Percentiles rank a stretch among this genome's conserved stretches.
Conservation (phyloP, 75 land plant genomes). For the Sequoia sempervirens region DNA sequence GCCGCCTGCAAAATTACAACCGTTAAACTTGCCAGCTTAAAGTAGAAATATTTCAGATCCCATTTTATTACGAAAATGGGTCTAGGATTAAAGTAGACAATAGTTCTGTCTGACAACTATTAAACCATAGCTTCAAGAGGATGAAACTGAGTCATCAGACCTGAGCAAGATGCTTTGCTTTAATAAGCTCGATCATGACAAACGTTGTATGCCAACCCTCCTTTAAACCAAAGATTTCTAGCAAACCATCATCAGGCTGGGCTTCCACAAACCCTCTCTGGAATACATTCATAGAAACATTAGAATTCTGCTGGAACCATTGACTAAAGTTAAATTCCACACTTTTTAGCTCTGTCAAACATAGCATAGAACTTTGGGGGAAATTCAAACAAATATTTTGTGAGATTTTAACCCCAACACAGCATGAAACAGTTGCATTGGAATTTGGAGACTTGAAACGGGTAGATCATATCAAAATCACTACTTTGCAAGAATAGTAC, state of each 20-base stretch:
- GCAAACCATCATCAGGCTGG: constrained; percentile 80
- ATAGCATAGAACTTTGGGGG: background rate
- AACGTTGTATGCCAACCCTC: constrained; percentile 98
- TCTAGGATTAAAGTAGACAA: background rate
- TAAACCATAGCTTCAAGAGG: background rate
- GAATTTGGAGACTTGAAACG: background rate
- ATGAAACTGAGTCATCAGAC: constrained; percentile 25
- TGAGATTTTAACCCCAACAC: background rate
- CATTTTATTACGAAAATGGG: background rate
- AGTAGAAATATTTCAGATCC: background rate
- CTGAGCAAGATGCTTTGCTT: constrained; percentile 93
- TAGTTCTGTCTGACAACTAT: background rate
- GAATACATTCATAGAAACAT: constrained; percentile 2
- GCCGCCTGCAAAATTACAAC: constrained; percentile 50
- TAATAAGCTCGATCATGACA: constrained; percentile 77
- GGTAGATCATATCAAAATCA: background rate
- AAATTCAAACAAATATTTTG: background rate
- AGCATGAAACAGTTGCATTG: background rate
- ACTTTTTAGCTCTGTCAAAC: background rate
- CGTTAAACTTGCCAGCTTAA: background rate
- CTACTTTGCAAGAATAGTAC: background rate
- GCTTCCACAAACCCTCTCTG: constrained; percentile 89
- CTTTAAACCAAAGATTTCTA: constrained; percentile 89
- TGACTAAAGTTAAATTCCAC: background rate
- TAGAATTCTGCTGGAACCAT: background rate